Conservation (phyloP, 208 protist species). For the Strigomonas culicis region DNA sequence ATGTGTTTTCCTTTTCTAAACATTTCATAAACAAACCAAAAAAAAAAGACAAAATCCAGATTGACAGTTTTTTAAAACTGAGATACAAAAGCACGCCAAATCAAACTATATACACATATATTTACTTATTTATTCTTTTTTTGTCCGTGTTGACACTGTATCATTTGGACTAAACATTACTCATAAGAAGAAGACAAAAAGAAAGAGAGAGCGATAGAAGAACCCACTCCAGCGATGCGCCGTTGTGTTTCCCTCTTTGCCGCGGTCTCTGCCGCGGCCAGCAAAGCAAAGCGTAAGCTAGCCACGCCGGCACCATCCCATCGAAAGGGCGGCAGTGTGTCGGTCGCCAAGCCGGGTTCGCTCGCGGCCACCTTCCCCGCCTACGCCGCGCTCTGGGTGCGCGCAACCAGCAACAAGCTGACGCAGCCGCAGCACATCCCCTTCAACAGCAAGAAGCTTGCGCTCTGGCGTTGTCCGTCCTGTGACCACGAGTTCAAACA, state of each 20-base stretch:
- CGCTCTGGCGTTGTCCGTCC: slow-evolving; percentile 66
- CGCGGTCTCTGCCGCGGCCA: background rate
- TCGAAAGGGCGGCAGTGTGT: too few species aligned
- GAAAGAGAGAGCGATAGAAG: too few species aligned
- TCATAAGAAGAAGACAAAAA: too few species aligned
- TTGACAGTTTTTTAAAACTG: slow-evolving; percentile 9
- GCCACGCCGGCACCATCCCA: too few species aligned
- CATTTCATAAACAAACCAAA: background rate
- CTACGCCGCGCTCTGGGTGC: slow-evolving; percentile 63
- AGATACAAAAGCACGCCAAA: too few species aligned
- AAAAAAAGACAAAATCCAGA: slow-evolving; percentile 9
- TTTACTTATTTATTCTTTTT: too few species aligned
- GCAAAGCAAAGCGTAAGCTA: too few species aligned
- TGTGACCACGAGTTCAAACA: slow-evolving; percentile 61
- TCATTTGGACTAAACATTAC: too few species aligned
- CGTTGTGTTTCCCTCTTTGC: background rate
- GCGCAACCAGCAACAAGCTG: slow-evolving; percentile 74
- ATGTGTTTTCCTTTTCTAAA: background rate
- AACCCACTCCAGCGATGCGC: too few species aligned
- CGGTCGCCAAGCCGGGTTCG: slow-evolving; percentile 11
- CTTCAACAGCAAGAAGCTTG: slow-evolving; percentile 64
- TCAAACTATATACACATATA: too few species aligned
- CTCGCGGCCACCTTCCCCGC: slow-evolving; percentile 58
- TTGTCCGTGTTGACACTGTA: too few species aligned
- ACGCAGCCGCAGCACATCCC: slow-evolving; percentile 77